Percentiles rank a stretch among this genome's conserved stretches.
Conservation (phyloP, 1,284 basidiomycete genomes). For the Cutaneotrichosporon spelunceum region DNA sequence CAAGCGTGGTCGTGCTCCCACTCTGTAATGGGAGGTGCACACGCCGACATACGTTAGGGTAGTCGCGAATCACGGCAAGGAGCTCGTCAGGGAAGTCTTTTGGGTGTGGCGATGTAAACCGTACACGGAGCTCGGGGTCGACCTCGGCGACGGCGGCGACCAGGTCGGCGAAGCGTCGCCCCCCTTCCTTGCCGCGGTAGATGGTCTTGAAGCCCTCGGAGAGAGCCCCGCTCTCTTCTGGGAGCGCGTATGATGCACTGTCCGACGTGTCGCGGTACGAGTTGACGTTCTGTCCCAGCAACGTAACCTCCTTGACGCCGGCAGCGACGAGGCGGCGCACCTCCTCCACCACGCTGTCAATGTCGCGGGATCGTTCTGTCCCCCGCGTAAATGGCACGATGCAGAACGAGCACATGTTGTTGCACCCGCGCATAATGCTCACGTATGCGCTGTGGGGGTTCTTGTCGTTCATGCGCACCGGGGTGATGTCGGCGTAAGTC, state of each 20-base stretch:
- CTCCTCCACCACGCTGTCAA: conserved; percentile 10
- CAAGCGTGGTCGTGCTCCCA: conserved; percentile 3
- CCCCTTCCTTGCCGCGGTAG: conserved; percentile 8
- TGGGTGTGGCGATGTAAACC: conserved; percentile 9
- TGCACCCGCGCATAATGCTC: conserved; percentile 13
- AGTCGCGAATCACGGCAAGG: conserved; percentile 10
- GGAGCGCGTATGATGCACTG: background rate
- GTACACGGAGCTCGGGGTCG: conserved; percentile 9
- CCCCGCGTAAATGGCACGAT: conserved; percentile 12
- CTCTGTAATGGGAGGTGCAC: conserved; percentile 5
- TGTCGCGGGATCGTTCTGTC: conserved; percentile 6
- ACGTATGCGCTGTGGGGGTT: conserved; percentile 11
- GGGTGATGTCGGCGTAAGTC: conserved; percentile 13
- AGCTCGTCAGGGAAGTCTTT: conserved; percentile 13
- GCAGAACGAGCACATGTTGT: conserved; percentile 14
- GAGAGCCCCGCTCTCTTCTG: background rate
- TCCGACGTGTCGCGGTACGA: conserved; percentile 13
- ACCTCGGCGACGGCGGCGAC: conserved; percentile 8
- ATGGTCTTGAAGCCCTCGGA: conserved; percentile 9
- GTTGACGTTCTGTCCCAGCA: conserved; percentile 13
- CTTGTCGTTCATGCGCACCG: conserved; percentile 13
- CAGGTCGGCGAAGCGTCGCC: conserved; percentile 10
- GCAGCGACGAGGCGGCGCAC: conserved; percentile 5
- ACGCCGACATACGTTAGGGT: conserved; percentile 11
- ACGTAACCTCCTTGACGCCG: conserved; percentile 10